Evolutionary conservation across 306 rosid species (phyloP).

Genomic region (Malus fusca): DNA sequence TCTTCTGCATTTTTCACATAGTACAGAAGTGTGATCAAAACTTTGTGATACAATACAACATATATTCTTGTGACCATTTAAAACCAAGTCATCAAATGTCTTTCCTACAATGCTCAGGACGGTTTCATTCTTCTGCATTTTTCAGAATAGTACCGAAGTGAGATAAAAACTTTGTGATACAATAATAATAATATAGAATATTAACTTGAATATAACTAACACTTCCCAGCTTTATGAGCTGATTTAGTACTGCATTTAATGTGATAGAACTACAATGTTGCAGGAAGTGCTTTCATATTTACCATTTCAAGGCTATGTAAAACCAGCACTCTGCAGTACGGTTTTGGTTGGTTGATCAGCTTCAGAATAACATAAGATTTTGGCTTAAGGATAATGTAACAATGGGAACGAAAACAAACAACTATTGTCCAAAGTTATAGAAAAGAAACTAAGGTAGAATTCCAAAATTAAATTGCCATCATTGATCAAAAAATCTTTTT

Average conservation of each 20-base stretch:
- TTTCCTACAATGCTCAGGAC: constrained; percentile 61
- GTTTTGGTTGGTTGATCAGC: background rate
- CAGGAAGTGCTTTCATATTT: background rate
- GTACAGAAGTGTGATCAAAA: background rate
- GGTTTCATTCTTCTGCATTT: constrained; percentile 60
- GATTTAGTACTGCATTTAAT: background rate
- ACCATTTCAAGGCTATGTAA: background rate
- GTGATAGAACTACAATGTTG: background rate
- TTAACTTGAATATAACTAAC: background rate
- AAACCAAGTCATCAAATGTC: constrained; percentile 59
- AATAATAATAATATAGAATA: background rate
- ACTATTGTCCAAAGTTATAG: background rate
- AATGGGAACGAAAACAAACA: background rate
- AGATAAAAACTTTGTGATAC: background rate
- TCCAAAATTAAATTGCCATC: background rate
- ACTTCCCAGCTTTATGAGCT: background rate
- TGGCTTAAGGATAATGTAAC: background rate
- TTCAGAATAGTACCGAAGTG: constrained; percentile 1
- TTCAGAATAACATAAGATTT: background rate
- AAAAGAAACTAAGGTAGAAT: background rate
- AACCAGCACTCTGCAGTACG: background rate
- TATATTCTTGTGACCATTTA: constrained; percentile 22
- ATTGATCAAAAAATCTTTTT: background rate
- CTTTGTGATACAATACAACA: background rate
- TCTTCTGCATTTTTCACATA: constrained; percentile 46